Percentiles rank a stretch among this genome's conserved stretches.
These are phyloP conservation scores for Lachnellula occidentalis DNA, from an alignment of 2,329 filamentous ascomycete genomes.

Conservation along the genomic window DNA sequence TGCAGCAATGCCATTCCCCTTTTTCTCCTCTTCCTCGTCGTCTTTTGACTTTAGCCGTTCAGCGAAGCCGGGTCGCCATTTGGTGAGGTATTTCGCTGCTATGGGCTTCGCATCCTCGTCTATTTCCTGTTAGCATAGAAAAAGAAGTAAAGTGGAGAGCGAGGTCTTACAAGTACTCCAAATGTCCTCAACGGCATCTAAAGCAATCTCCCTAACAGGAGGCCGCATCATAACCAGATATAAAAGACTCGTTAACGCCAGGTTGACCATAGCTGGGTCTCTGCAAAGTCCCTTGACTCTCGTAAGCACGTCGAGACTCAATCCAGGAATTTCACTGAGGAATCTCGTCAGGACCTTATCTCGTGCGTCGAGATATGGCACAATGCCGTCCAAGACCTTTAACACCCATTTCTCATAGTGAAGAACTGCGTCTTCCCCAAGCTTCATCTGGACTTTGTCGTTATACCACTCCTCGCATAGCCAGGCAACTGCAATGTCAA, in stretches of 20 bases:
- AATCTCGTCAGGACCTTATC: constrained; percentile 90
- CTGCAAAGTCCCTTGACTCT: constrained; percentile 64
- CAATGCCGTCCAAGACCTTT: constrained; percentile 79
- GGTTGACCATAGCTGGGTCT: constrained; percentile 58
- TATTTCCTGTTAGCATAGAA: constrained; percentile 30
- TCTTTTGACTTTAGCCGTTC: constrained; percentile 21
- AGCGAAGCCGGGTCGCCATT: constrained; percentile 46
- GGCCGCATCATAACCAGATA: constrained; percentile 65
- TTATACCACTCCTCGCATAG: constrained; percentile 98
- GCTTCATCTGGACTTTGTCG: constrained; percentile 55
- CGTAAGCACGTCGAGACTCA: constrained; percentile 66
- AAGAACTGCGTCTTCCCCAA: constrained; percentile 42
- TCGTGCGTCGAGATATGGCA: constrained; percentile 84
- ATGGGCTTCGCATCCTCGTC: constrained; percentile 59
- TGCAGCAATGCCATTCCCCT: constrained; percentile 10
- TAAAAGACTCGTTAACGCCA: constrained; percentile 59
- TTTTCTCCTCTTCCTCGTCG: constrained; percentile 13
- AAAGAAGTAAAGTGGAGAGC: background rate
- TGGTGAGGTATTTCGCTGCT: constrained; percentile 56
- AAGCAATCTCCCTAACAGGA: constrained; percentile 55
- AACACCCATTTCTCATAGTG: constrained; percentile 78
- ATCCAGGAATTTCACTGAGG: constrained; percentile 80
- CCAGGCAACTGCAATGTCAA: constrained; percentile 89
- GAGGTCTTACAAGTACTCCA: constrained; percentile 57
- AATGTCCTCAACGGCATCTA: constrained; percentile 61